A percentile compares a stretch with the other conserved stretches of the same genome.
phyloP scores from a whole-genome alignment of 2,329 filamentous ascomycete species.

The Cytospora piceicola region DNA sequence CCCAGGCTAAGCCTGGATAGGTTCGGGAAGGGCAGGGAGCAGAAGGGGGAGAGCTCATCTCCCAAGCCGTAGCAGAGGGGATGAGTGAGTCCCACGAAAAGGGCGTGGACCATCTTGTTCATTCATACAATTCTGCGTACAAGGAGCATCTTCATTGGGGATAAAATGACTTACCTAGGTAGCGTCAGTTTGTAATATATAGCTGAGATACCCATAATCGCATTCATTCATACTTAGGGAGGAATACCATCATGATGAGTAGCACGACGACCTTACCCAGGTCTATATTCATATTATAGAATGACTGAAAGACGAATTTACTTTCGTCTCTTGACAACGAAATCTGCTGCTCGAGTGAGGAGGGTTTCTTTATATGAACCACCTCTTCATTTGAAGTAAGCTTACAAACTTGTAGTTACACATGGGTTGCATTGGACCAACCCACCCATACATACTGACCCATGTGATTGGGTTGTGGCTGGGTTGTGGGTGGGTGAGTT shows the following conservation, averaged over 20 bases:
- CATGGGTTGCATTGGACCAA: too few species aligned
- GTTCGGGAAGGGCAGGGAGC: conserved; percentile 11
- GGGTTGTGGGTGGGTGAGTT: too few species aligned
- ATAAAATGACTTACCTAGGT: conserved; percentile 2
- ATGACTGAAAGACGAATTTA: too few species aligned
- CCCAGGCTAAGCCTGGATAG: conserved; percentile 28
- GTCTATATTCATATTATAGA: too few species aligned
- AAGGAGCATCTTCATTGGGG: neutral
- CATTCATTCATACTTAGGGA: neutral
- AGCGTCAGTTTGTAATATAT: neutral
- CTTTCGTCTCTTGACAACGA: too few species aligned
- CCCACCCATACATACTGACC: too few species aligned
- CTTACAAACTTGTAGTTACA: too few species aligned
- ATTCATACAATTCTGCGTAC: neutral
- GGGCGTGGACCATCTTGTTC: neutral
- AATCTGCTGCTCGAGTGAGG: too few species aligned
- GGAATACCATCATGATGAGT: neutral
- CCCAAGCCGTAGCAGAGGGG: neutral
- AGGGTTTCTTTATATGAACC: too few species aligned
- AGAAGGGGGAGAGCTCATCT: conserved; percentile 17
- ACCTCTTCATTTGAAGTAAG: too few species aligned
- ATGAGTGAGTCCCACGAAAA: neutral
- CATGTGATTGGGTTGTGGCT: too few species aligned
- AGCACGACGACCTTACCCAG: too few species aligned
- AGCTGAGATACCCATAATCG: conserved; percentile 1